Evolutionary conservation across 257 asterid species (phyloP).

Genomic region (Lycium barbarum): DNA sequence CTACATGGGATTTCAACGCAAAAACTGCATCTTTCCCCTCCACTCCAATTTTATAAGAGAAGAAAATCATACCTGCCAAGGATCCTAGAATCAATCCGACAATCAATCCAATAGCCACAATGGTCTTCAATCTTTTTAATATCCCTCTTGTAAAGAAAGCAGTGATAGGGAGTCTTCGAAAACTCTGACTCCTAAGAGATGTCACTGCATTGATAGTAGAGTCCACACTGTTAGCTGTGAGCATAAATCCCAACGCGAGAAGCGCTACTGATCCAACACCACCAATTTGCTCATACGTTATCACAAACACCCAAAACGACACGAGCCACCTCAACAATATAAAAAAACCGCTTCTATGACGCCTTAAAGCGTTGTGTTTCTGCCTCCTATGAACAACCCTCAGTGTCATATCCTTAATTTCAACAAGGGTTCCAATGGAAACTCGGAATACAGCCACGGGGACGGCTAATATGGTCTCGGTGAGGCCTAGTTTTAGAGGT

Average conservation of each 20-base stretch:
- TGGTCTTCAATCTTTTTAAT: conserved; percentile 66
- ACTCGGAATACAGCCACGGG: conserved; percentile 83
- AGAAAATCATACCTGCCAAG: conserved; percentile 69
- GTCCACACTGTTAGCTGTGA: conserved; percentile 61
- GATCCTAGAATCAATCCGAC: conserved; percentile 75
- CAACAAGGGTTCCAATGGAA: conserved; percentile 76
- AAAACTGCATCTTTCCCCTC: conserved; percentile 96
- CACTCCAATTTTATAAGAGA: conserved; percentile 84
- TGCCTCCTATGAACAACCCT: conserved; percentile 55
- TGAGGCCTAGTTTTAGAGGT: conserved; percentile 83
- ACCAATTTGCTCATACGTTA: conserved; percentile 82
- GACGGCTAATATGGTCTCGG: conserved; percentile 80
- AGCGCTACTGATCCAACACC: conserved; percentile 62
- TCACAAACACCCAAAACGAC: conserved; percentile 84
- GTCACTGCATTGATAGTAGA: conserved; percentile 72
- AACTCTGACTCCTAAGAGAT: conserved; percentile 77
- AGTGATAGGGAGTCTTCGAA: conserved; percentile 61
- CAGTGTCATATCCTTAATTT: conserved; percentile 56
- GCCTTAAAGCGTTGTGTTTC: conserved; percentile 45
- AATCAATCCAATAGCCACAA: conserved; percentile 87
- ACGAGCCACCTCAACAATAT: conserved; percentile 82
- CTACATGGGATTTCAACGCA: conserved; percentile 80
- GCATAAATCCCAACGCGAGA: conserved; percentile 74
- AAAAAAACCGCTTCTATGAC: conserved; percentile 67
- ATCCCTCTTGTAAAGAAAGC: conserved; percentile 77